Conservation (phyloP, 768 basidiomycete species). For the Rhodotorula diobovata region DNA sequence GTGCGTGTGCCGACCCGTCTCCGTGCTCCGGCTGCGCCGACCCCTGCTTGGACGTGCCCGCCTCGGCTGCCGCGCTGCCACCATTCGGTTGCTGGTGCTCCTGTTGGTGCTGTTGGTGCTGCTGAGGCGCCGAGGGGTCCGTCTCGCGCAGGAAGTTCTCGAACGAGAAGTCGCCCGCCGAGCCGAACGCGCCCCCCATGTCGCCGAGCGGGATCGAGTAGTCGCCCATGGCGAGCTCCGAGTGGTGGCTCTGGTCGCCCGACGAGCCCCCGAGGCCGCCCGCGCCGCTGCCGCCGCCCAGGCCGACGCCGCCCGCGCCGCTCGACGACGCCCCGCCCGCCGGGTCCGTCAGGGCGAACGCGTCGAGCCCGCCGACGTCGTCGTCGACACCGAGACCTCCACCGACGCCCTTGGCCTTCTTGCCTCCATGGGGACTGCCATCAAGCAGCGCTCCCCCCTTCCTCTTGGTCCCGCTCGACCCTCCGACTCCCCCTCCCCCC, state of each 20-base stretch:
- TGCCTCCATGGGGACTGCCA: background rate
- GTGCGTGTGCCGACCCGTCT: background rate
- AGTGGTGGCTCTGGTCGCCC: background rate
- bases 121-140: background rate
- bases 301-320: background rate
- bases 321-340: background rate
- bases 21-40: background rate
- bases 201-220: slow-evolving; percentile 27
- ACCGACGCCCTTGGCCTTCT: slow-evolving; percentile 6
- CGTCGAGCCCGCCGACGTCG: slow-evolving; percentile 1
- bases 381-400: background rate
- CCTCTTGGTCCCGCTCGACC: background rate
- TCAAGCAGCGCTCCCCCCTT: background rate
- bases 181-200: slow-evolving; percentile 13
- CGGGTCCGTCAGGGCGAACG: slow-evolving; percentile 8
- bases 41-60: background rate
- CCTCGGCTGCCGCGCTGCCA: too few relatives aligned
- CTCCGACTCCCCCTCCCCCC: too few relatives aligned
- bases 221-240: background rate
- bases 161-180: slow-evolving; percentile 12
- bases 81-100: too few relatives aligned
- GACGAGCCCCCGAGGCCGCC: background rate
- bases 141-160: slow-evolving; percentile 1
- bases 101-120: too few relatives aligned
- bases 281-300: too few relatives aligned